Percentiles rank a stretch among this genome's conserved stretches.
Conservation (phyloP, 805 yeast genomes). For the Candida namnaoensis region DNA sequence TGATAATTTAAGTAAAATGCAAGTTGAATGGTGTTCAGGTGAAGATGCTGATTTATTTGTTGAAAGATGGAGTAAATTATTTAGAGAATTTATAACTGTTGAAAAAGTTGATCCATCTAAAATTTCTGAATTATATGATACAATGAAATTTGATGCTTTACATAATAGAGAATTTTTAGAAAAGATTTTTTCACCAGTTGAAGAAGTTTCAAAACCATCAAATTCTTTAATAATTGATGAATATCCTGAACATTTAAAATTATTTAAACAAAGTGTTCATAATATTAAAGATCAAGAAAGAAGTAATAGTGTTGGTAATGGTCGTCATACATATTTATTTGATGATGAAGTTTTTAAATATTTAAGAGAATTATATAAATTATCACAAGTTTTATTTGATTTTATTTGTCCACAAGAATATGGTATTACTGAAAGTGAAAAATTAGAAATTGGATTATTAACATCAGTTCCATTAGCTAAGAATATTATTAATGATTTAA, state of each 20-base stretch:
- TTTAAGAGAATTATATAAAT: conserved; percentile 78
- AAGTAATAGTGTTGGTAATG: conserved; percentile 10
- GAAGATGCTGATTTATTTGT: conserved; percentile 87
- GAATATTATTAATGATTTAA: conserved; percentile 75
- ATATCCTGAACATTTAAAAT: conserved; percentile 19
- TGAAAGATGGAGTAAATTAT: conserved; percentile 96
- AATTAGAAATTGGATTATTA: conserved; percentile 88
- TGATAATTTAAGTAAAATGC: conserved; percentile 60
- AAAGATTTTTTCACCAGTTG: conserved; percentile 66
- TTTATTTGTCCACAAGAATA: conserved; percentile 98
- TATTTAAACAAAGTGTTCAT: conserved; percentile 10
- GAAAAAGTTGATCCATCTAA: conserved; percentile 98
- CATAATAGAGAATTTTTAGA: conserved; percentile 89
- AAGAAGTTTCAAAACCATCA: conserved; percentile 25
- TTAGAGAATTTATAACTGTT: conserved; percentile 82
- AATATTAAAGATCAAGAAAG: conserved; percentile 9
- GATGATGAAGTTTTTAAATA: conserved; percentile 75
- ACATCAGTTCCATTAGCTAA: conserved; percentile 92
- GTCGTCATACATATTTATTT: conserved; percentile 42
- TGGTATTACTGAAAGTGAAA: conserved; percentile 93
- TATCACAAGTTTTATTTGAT: conserved; percentile 91
- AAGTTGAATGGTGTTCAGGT: conserved; percentile 89
- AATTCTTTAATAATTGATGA: conserved; percentile 17
- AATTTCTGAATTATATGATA: conserved; percentile 92
- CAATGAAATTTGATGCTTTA: conserved; percentile 96